Conservation (phyloP, 441 rosid species). For the Macaranga tanarius region DNA sequence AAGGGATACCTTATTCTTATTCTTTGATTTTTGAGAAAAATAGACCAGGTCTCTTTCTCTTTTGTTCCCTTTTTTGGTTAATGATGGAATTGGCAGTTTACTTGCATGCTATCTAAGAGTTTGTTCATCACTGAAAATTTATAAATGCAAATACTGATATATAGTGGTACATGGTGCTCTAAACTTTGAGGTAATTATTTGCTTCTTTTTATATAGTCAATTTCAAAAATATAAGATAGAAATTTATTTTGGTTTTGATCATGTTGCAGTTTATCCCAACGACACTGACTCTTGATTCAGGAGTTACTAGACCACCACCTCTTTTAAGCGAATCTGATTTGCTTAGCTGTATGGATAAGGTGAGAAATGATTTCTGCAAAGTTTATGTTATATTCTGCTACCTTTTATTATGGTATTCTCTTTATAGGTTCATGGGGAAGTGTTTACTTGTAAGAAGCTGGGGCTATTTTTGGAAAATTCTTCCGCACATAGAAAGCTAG, state of each 20-base stretch:
- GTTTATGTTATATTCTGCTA: neutral
- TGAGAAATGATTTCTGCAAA: slow-evolving; percentile 29
- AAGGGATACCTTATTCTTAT: slow-evolving; percentile 8
- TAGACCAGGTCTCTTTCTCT: neutral
- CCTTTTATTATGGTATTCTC: slow-evolving; percentile 6
- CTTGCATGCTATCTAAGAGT: neutral
- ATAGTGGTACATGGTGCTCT: neutral
- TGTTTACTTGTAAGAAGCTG: neutral
- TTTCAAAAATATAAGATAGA: slow-evolving; percentile 10
- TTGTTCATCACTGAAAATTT: neutral
- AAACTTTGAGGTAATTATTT: slow-evolving; percentile 6
- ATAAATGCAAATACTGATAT: neutral
- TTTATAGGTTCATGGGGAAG: neutral
- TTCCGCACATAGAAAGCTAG: neutral
- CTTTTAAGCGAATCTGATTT: slow-evolving; percentile 92
- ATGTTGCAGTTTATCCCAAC: slow-evolving; percentile 79
- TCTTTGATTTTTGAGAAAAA: neutral
- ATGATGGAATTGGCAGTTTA: neutral
- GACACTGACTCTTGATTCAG: slow-evolving; percentile 78
- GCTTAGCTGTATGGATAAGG: slow-evolving; percentile 97
- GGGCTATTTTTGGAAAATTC: neutral
- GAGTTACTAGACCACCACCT: slow-evolving; percentile 91
- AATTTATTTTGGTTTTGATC: slow-evolving; percentile 23
- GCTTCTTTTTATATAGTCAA: slow-evolving; percentile 8
- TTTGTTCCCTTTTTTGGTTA: neutral